Evolutionary conservation across 805 yeast genomes (phyloP), one percentile per base, ranked within the genome.

Genomic region (Suhomyces xylopsoci): DNA sequence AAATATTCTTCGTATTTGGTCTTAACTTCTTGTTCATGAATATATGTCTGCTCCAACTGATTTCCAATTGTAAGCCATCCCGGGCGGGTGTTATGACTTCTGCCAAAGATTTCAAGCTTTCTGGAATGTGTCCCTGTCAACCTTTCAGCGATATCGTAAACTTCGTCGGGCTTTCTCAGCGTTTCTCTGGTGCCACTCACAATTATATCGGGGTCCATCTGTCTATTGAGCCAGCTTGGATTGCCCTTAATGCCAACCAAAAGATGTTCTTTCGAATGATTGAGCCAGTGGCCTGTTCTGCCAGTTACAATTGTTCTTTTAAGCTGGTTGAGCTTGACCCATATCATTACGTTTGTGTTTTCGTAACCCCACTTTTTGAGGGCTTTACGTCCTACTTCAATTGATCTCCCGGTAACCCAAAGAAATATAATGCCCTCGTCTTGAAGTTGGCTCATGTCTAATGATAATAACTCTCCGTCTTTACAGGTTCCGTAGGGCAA

Each of bases 401-500:
- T 84, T 9, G 97, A 90, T 45, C 98, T 78, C 1, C 97, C 97
- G 1, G 98, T 93, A 9, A 93, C 97, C 98, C 97, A 92, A 24
- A 92, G 77, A 55, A 91, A 76, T 44, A 91, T 71, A 2, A 92
- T 71, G 0, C 98, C 98, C 62, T 90, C 96, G 51, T 83, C 85
- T 65, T 91, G 97, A 34, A 92, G 74, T 45, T 78, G 70, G 36
- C 80, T 78, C 66, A 92, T 78, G 25, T 89, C 85, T 22, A 92
- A 72, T 9, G 81, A 75, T 48, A 85, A 68, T 36, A 92, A 72
- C 59, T 90, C 97, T 2, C 82, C 79, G 64, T 89, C 96, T 52
- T 87, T 86, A 64, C 90, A 84, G 1, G 90, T 83, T 10, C 90
- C 88, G 65, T 87, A 85, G 4, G 90, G 90, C 53, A 82, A 67